Evolutionary conservation across 2,329 filamentous ascomycete species (phyloP).

Genomic region (Fusarium verticillioides): DNA sequence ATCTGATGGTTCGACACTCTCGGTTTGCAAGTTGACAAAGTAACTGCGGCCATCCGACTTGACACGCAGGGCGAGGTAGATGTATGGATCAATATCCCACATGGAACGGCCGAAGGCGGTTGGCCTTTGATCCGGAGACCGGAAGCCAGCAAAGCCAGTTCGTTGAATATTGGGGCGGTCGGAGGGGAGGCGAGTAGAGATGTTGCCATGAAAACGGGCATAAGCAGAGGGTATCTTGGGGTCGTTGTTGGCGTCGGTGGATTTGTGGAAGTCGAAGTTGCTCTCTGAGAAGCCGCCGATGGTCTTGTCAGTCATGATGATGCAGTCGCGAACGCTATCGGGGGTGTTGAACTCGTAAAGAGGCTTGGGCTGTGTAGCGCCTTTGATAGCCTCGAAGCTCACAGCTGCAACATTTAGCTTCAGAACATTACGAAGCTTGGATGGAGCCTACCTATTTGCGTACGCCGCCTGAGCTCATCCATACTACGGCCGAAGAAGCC

Average conservation of each 20-base stretch:
- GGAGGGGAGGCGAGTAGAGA: constrained; percentile 84
- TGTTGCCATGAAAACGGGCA: constrained; percentile 85
- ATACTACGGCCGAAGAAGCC: constrained; percentile 68
- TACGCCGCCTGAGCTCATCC: constrained; percentile 68
- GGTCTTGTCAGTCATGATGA: constrained; percentile 86
- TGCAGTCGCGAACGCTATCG: constrained; percentile 64
- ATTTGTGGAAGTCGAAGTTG: constrained; percentile 70
- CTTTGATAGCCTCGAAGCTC: constrained; percentile 75
- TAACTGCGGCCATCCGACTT: constrained; percentile 93
- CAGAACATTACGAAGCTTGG: rapidly evolving
- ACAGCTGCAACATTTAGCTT: constrained; percentile 61
- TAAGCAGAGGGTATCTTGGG: constrained; percentile 57
- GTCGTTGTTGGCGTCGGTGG: background rate
- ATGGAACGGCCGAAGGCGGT: constrained; percentile 87
- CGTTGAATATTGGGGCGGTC: constrained; percentile 79
- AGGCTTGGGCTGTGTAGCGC: constrained; percentile 70
- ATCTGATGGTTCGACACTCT: constrained; percentile 93
- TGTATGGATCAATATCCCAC: constrained; percentile 92
- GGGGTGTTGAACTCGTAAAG: constrained; percentile 71
- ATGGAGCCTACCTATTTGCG: constrained; percentile 60
- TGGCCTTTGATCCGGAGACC: constrained; percentile 79
- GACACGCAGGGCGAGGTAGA: constrained; percentile 86
- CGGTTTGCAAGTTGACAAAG: constrained; percentile 95
- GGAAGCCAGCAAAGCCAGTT: constrained; percentile 89
- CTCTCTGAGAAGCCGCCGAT: constrained; percentile 87